Evolutionary conservation across 2,329 filamentous ascomycete genomes (phyloP), one percentile per base, ranked within the genome.

Genomic region (Talaromyces sp.): DNA sequence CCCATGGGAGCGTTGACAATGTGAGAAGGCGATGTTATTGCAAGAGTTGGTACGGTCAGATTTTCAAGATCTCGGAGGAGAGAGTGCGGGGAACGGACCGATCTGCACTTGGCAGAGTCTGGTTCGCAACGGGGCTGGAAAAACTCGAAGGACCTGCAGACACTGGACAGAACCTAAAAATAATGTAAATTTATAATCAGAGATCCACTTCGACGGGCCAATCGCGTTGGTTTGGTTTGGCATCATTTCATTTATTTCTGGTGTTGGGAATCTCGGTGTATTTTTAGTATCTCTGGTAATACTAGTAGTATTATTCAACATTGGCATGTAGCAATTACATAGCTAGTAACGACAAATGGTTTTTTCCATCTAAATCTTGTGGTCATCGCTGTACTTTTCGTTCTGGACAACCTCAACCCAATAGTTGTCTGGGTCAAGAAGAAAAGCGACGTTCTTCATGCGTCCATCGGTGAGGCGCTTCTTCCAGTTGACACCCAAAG

Each of bases 401-500:
- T 96, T 96, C 79, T 96, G 91, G 56, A 96, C 79, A 35, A 88
- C 76, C 72, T 86, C 85, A 62, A 79, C 83, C 90, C 89, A 96
- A 78, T 96, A 96, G 55, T 84, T 85, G 76, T 96, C 92, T 0
- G 93, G 92, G 67, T 93, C 93, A 54, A 96, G 80, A 53, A 98
- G 78, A 72, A 98, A 98, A 0, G 95, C 95, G 58, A 98, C 88
- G 65, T 95, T 91, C 82, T 90, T 93, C 93, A 97, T 96, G 54
- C 80, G 75, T 1, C 93, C 93, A 64, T 98, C 93, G 1, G 91
- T 96, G 63, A 98, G 82, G 65, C 90, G 84, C 86, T 98, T 98
- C 86, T 96, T 96, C 91, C 92, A 99, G 75, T 84, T 87, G 59
- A 93, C 89, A 6, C 88, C 85, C 71, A 90, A 80, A 59, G 86